Evolutionary conservation across 768 basidiomycete genomes (phyloP).

Genomic region (Leccinum boreale): DNA sequence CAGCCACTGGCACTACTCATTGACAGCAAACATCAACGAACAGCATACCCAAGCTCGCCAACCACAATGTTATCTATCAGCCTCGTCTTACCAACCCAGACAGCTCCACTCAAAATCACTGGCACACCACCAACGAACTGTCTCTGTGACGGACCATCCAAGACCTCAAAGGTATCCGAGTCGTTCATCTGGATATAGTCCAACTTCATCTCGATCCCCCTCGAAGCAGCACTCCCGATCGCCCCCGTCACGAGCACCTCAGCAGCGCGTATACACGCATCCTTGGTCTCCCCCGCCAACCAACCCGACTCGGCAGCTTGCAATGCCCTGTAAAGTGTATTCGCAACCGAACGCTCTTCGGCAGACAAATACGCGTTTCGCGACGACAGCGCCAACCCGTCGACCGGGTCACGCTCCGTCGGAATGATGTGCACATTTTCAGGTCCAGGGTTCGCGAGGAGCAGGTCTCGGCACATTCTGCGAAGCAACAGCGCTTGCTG

Average conservation of each 20-base stretch:
- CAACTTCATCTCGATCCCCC: constrained; percentile 52
- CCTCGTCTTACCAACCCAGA: constrained; percentile 83
- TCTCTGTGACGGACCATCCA: constrained; percentile 37
- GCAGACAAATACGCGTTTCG: constrained; percentile 79
- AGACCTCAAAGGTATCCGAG: constrained; percentile 64
- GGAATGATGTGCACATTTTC: constrained; percentile 82
- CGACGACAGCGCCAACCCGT: constrained; percentile 83
- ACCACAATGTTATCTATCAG: constrained; percentile 92
- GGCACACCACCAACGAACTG: constrained; percentile 27
- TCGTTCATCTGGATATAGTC: constrained; percentile 94
- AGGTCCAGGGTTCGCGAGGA: constrained; percentile 72
- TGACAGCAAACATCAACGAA: not conserved
- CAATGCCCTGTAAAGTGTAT: constrained; percentile 67
- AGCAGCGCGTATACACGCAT: constrained; percentile 46
- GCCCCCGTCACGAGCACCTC: constrained; percentile 36
- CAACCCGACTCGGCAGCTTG: constrained; percentile 54
- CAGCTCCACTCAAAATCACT: constrained; percentile 80
- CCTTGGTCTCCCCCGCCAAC: constrained; percentile 48
- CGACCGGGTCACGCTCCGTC: constrained; percentile 65
- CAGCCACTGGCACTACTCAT: constrained; percentile 19
- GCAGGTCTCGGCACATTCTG: constrained; percentile 72
- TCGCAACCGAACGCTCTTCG: constrained; percentile 60
- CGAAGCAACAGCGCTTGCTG: constrained; percentile 90
- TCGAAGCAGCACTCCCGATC: constrained; percentile 28
- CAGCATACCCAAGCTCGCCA: constrained; percentile 38